Base-by-base conservation (phyloP, 78 protist genomes). In the Thecamonas trahens region DNA sequence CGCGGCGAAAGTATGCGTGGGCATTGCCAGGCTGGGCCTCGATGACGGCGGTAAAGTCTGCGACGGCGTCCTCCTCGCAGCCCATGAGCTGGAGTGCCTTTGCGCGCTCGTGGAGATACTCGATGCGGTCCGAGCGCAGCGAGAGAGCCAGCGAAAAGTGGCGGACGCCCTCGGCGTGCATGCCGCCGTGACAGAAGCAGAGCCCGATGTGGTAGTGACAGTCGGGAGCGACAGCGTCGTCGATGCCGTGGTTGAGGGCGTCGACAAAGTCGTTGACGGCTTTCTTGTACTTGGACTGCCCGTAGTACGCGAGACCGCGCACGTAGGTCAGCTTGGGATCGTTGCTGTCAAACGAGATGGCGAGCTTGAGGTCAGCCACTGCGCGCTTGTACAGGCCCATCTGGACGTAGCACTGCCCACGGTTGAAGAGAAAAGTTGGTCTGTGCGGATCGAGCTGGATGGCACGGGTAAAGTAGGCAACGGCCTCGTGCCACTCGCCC, bases 71-170 rank as follows among this genome's bases (percentile, higher is more conserved):
- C n/a, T 38, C 72, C 52, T 72, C 37, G 45, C 44, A 1, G 39
- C 68, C 67, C 13, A 6, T 59, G 58, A 26, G 9, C 49, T 79
- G 84, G 24, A 70, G 44, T 11, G 73, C 1, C 68, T 79, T 79
- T 14, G 78, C 84, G 15, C 84, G 61, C 40, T 79, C 84, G 64
- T 79, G 84, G 5, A 65, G 13, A 24, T 70, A 79, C 22, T 34
- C 17, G 28, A 72, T 42, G n/a, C 2, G 2, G 7, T 24, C 22
- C 14, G 64, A 34, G 34, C 54, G 53, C 24, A 34, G 47, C 8
- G 9, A n/a, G 18, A 79, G 28, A 32, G 84, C 77, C 35, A 59
- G 61, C 14, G 84, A 64, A 32, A 71, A 61, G 20, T 1, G 1
- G 13, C 31, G 55, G 26, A 58, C 66, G 17, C 73, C 78, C 28